Conservation (phyloP, 2,329 filamentous ascomycete species). For the Remersonia thermophila region DNA sequence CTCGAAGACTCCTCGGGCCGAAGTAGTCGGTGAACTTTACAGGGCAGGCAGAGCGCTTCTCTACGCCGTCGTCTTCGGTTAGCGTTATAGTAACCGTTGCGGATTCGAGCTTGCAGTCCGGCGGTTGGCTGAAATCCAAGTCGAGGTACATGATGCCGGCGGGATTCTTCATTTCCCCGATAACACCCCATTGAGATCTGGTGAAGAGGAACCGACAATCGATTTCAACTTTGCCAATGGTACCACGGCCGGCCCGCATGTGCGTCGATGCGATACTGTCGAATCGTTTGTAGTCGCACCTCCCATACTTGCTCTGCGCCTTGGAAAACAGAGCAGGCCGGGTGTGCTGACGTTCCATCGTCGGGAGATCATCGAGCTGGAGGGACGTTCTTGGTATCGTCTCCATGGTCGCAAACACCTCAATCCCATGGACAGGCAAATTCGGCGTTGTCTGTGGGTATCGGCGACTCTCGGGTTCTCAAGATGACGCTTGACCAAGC, state of each 20-base stretch:
- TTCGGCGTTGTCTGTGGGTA: too few species aligned
- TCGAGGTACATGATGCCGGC: slow-evolving; percentile 15
- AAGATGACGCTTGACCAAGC: too few species aligned
- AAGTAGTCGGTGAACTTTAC: slow-evolving; percentile 13
- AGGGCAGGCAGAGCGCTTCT: slow-evolving; percentile 3
- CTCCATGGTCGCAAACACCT: background rate
- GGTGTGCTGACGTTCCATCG: slow-evolving; percentile 4
- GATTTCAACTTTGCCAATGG: slow-evolving; percentile 12
- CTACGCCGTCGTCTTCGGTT: slow-evolving; percentile 5
- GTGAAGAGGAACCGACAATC: slow-evolving; percentile 14
- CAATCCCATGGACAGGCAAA: background rate
- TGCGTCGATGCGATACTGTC: slow-evolving; percentile 8
- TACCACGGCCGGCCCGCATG: slow-evolving; percentile 7
- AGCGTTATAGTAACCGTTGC: slow-evolving; percentile 12
- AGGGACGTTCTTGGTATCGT: background rate
- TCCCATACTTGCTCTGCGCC: too few species aligned
- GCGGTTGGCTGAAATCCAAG: slow-evolving; percentile 12
- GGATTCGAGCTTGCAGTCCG: slow-evolving; percentile 10
- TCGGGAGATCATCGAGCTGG: background rate
- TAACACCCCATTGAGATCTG: slow-evolving; percentile 11
- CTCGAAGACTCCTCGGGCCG: slow-evolving; percentile 11
- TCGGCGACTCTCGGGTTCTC: too few species aligned
- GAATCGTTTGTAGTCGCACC: slow-evolving; percentile 10
- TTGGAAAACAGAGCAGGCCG: too few species aligned
- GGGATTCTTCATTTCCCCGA: slow-evolving; percentile 6